Percentiles rank a stretch among this genome's conserved stretches.
These are phyloP conservation scores for Gryganskiella cystojenkinii DNA, from an alignment of 192 early-diverging fungal species.

Conservation along the genomic window DNA sequence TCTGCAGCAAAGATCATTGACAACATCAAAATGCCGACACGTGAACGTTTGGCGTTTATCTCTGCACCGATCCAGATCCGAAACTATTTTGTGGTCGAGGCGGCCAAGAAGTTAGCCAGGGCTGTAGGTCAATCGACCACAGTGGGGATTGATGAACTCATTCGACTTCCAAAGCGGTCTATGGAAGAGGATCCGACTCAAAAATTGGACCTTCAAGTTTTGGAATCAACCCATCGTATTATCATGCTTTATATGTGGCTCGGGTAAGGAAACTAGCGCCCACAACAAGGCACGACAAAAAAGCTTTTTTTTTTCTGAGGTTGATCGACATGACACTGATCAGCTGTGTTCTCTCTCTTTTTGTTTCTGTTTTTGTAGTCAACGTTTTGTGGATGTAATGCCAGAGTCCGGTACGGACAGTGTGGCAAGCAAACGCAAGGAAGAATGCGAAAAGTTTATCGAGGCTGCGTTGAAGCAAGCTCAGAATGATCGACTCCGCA, in stretches of 20 bases:
- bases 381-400: constrained; percentile 32
- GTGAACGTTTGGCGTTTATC: constrained; percentile 45
- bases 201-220: constrained; percentile 34
- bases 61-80: constrained; percentile 51
- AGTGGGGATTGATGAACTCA: constrained; percentile 59
- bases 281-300: background rate
- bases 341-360: background rate
- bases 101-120: constrained; percentile 18
- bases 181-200: constrained; percentile 7
- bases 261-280: constrained; percentile 49
- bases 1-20: constrained; percentile 28
- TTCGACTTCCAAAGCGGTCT: constrained; percentile 54
- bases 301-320: background rate
- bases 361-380: constrained; percentile 16
- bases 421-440: constrained; percentile 26
- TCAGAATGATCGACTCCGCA: constrained; percentile 43
- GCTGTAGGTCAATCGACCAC: constrained; percentile 33
- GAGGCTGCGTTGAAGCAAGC: constrained; percentile 24
- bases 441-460: constrained; percentile 16
- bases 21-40: constrained; percentile 20
- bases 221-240: constrained; percentile 82
- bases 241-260: constrained; percentile 94
- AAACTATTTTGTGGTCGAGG: constrained; percentile 14
- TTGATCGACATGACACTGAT: background rate
- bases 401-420: constrained; percentile 29